A percentile compares a stretch with the other conserved stretches of the same genome.
These are phyloP conservation scores for Boletales sp. DNA, from an alignment of 768 basidiomycete species.

Conservation along the genomic window DNA sequence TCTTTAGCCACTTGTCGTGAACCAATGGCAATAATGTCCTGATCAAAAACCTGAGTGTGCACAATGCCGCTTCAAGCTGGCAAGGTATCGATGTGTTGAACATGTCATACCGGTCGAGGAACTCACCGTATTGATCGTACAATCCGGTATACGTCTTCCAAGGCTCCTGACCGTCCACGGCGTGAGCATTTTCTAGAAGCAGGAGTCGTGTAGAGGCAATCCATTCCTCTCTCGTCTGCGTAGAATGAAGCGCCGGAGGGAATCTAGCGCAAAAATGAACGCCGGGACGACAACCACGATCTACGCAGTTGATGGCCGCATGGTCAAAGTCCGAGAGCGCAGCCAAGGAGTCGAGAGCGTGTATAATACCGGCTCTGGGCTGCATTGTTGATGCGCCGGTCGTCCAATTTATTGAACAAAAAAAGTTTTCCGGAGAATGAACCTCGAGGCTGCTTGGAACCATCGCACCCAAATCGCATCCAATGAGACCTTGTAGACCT, in stretches of 20 bases:
- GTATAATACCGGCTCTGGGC: too few relatives aligned
- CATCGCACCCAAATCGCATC: too few relatives aligned
- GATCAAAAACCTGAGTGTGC: conserved; percentile 43
- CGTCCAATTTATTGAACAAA: too few relatives aligned
- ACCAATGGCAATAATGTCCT: conserved; percentile 42
- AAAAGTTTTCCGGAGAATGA: too few relatives aligned
- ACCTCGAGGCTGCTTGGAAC: too few relatives aligned
- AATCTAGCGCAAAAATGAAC: neutral
- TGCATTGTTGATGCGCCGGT: too few relatives aligned
- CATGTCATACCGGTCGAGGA: neutral
- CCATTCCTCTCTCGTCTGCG: neutral
- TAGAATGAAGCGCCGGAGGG: neutral
- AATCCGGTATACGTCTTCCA: conserved; percentile 6
- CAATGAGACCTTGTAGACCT: too few relatives aligned
- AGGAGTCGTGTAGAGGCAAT: neutral
- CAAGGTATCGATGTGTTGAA: neutral
- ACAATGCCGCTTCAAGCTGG: conserved; percentile 39
- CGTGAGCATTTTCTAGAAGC: conserved; percentile 2
- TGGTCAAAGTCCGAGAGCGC: neutral
- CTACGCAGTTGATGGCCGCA: neutral
- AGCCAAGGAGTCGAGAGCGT: too few relatives aligned
- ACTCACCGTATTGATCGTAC: conserved; percentile 4
- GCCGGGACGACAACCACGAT: neutral
- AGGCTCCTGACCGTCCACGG: neutral
- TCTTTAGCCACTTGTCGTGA: conserved; percentile 37